Conservation (phyloP, 352 stramenopile genomes). For the Phytophthora pistaciae region DNA sequence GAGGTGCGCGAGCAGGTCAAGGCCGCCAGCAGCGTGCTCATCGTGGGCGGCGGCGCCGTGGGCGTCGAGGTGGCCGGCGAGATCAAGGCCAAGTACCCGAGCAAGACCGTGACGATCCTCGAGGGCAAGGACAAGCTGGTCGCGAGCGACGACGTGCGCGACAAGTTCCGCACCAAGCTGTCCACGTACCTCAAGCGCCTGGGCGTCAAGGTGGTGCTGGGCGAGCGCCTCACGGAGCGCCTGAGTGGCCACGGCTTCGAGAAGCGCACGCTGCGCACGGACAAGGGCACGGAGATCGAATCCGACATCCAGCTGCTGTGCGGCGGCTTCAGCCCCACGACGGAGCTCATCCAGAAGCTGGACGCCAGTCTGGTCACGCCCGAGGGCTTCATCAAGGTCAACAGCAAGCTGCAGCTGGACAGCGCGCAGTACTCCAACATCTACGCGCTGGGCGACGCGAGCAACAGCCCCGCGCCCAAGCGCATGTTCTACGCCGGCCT, state of each 20-base stretch:
- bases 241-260: conserved; percentile 52
- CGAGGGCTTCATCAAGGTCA: conserved; percentile 55
- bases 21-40: conserved; percentile 52
- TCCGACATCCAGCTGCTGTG: conserved; percentile 60
- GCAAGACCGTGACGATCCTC: conserved; percentile 63
- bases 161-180: conserved; percentile 61
- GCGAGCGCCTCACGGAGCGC: conserved; percentile 47
- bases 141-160: conserved; percentile 38
- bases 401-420: conserved; percentile 56
- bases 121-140: conserved; percentile 48
- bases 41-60: conserved; percentile 68
- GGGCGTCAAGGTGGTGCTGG: conserved; percentile 57
- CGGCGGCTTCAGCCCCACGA: conserved; percentile 47
- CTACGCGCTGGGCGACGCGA: conserved; percentile 61
- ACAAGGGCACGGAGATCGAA: conserved; percentile 58
- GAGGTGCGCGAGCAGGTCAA: conserved; percentile 54
- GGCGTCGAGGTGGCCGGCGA: conserved; percentile 67
- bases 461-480: conserved; percentile 59
- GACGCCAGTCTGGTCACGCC: conserved; percentile 44
- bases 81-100: conserved; percentile 62
- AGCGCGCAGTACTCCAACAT: conserved; percentile 52
- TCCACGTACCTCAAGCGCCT: conserved; percentile 42
- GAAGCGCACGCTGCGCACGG: conserved; percentile 52
- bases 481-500: conserved; percentile 46
- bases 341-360: conserved; percentile 46